These are phyloP conservation scores for Leishmania aethiopica DNA, from an alignment of 208 protist species.

Conservation along the genomic window DNA sequence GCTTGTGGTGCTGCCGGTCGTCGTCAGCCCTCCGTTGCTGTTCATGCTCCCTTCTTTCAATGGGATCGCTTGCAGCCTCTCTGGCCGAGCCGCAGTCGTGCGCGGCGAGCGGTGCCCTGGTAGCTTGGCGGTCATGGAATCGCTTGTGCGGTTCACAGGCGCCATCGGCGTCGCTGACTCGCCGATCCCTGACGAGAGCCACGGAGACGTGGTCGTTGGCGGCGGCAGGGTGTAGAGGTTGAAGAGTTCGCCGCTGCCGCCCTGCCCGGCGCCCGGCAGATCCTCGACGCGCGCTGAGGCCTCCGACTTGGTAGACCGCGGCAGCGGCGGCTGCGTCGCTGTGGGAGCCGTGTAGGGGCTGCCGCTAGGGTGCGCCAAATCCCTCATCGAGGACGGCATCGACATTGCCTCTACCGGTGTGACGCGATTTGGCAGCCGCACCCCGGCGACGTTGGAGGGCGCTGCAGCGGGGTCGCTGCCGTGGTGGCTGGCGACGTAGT, in stretches of 20 bases:
- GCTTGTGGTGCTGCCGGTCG: slow-evolving; percentile 18
- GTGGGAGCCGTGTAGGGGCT: background rate
- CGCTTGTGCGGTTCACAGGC: slow-evolving; percentile 6
- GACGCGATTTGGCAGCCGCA: slow-evolving; percentile 13
- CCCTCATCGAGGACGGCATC: slow-evolving; percentile 17
- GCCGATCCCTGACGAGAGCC: slow-evolving; percentile 20
- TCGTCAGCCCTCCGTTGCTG: slow-evolving; percentile 31
- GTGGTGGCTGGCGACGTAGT: slow-evolving; percentile 23
- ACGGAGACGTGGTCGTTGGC: slow-evolving; percentile 10
- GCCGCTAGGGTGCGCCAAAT: background rate
- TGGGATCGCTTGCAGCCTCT: slow-evolving; percentile 9
- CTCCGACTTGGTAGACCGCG: slow-evolving; percentile 11
- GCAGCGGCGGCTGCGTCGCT: slow-evolving; percentile 10
- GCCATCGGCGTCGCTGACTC: slow-evolving; percentile 8
- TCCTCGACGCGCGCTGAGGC: slow-evolving; percentile 9
- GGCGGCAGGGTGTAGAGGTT: slow-evolving; percentile 12
- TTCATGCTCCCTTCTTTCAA: slow-evolving; percentile 30
- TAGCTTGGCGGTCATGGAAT: background rate
- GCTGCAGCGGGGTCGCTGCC: slow-evolving; percentile 26
- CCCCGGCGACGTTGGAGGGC: slow-evolving; percentile 17
- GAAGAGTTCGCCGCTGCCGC: slow-evolving; percentile 14
- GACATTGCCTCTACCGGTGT: slow-evolving; percentile 14
- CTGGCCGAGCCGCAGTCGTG: background rate
- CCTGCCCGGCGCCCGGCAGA: background rate
- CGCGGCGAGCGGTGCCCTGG: slow-evolving; percentile 15